Base-by-base conservation (phyloP, 441 rosid genomes). In the Gossypium gossypioides region DNA sequence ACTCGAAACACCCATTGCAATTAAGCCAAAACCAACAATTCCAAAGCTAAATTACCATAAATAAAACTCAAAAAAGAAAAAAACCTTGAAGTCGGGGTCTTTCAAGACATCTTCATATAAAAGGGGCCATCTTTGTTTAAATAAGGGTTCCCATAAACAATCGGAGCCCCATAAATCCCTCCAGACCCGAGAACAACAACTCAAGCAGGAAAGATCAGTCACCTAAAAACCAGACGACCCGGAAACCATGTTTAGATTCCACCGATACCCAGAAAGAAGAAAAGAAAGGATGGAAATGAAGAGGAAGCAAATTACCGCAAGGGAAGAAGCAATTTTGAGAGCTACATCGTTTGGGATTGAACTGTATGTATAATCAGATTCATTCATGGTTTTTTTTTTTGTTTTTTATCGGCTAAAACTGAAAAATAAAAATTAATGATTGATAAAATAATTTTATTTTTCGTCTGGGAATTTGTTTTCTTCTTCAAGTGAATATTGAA, bases 101-200 rank as follows among this genome's bases (percentile, higher is more conserved):
- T 42, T 21, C 10, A 21, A 6, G 54, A 6, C 16, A 42, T 3
- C 54, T 42, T 63, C 62, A 37, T 7, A 25, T 42, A 5, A 46
- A 37, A 65, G 72, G 52, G 87, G 89, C 89, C 92, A 86, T 75
- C 92, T 80, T 52, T 56, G 15, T 56, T 56, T 56, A n/a, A 56
- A 56, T 19, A 56, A 2, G 10, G 61, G 29, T 29, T 56, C 61
- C 61, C 61, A 56, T 9, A 56, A 24, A 56, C 32, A 56, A 56
- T 56, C 61, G 32, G 15, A 56, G 6, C 61, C n/a, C 32, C 61
- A 56, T 56, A 56, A 18, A 29, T 56, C 61, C 21, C 29, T 9
- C 61, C 61, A 56, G 10, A 56, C 61, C 61, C 61, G 32, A 56
- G 61, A 56, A 22, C 61, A 56, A 10, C 61, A 56, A 29, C 61